Evolutionary conservation across 768 basidiomycete genomes (phyloP), one percentile per base, ranked within the genome.

Genomic region (Saitozyma sp.): DNA sequence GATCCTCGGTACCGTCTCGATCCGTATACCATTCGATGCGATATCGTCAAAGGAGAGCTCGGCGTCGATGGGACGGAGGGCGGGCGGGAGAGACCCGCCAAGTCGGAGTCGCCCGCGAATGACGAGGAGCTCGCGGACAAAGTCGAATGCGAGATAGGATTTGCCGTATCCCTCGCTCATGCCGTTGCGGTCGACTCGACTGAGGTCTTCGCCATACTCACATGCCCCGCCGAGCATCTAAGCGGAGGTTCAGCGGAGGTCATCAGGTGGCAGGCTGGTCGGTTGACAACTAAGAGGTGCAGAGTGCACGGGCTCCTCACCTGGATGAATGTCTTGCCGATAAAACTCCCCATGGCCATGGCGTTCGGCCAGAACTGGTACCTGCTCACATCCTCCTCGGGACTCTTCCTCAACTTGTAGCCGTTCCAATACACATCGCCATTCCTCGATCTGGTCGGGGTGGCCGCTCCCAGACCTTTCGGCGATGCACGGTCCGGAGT

Each of bases 11-110:
- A 20, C 38, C 3, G 17, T 3, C 9, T 63, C 56, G 39, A 72
- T 55, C 19, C 59, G 49, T 54, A 75, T 70, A 19, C 74, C 74
- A 17, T 75, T 68, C 6, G 67, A 65, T 3, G 74, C 63, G 54
- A 75, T 70, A 53, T 75, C 74, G 49, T 75, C 74, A 49, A 75
- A 75, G 17, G 69, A 65, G 0, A 75, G 57, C 49, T 75, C 74
- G 10, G 74, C 74, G 50, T 75, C 69, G 9, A 75, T 39, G 4
- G 74, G 74, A 17, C 57, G 52, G 9, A 75, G 63, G 9, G 71
- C 74, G 0, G 67, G 64, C 0, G 74, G 74, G 6, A 75, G 55
- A 13, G 58, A 9, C 38, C n/a, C 19, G 4, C 55, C 53, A 1
- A 73, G 45, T 29, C 57, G 20, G 49, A 70, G 56, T 20, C 59